These are phyloP conservation scores for Tephrocybe rancida DNA, from an alignment of 768 basidiomycete genomes.

Conservation along the genomic window DNA sequence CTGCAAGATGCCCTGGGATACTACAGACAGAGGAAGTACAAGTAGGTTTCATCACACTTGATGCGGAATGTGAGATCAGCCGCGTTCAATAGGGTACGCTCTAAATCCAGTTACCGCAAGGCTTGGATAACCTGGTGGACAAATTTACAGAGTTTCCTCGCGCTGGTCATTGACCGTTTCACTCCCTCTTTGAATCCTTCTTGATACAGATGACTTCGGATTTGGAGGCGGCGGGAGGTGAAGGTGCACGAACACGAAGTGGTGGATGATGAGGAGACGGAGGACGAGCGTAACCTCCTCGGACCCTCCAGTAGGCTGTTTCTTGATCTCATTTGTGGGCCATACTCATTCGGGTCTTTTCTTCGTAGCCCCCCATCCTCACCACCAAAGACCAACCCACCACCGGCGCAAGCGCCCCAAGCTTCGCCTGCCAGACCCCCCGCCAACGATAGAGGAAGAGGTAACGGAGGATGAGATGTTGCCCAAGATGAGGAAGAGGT, in stretches of 20 bases:
- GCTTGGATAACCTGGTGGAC: too few relatives aligned
- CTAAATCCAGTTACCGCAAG: too few relatives aligned
- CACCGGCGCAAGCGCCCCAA: neutral
- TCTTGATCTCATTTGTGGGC: neutral
- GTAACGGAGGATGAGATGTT: neutral
- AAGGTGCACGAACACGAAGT: constrained; percentile 9
- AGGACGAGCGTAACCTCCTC: constrained; percentile 8
- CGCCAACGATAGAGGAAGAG: neutral
- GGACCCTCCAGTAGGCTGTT: neutral
- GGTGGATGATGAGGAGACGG: constrained; percentile 10
- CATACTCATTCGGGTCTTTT: neutral
- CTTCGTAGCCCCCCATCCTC: neutral
- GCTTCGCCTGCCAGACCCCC: constrained; percentile 2
- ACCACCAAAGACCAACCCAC: neutral
- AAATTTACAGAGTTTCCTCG: too few relatives aligned
- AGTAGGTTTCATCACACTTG: too few relatives aligned
- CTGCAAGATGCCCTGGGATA: too few relatives aligned
- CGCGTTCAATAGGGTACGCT: too few relatives aligned
- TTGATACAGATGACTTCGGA: too few relatives aligned
- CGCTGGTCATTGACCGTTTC: too few relatives aligned
- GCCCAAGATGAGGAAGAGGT: constrained; percentile 30
- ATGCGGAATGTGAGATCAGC: too few relatives aligned
- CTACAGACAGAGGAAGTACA: too few relatives aligned
- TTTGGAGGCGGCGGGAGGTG: constrained; percentile 15
- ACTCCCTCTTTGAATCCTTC: too few relatives aligned